Evolutionary conservation across 2,329 filamentous ascomycete genomes (phyloP), one percentile per base, ranked within the genome.

Genomic region (Elsinoe ampelina): DNA sequence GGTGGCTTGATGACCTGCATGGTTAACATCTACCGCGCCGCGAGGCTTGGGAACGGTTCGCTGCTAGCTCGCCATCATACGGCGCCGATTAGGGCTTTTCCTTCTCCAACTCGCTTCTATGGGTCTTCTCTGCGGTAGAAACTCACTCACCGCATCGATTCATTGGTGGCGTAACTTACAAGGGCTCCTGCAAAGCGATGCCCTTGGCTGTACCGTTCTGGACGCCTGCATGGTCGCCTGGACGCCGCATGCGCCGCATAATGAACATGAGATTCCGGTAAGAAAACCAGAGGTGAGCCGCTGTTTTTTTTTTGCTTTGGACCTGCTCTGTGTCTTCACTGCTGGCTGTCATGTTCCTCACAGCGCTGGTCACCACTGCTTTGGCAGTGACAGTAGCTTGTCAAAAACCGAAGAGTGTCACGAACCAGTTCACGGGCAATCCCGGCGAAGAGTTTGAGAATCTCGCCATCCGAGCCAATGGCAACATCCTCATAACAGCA

Each of bases 1-100:
- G 11, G 48, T 52, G 48, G 48, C 48, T 52, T 36, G 45, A 50
- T 32, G 32, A 15, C 26, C 45, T 50, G 45, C 22, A 50, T 50
- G 32, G 19, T 6, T 12, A 32, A 11, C 45, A 35, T 50, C 22
- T 50, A n/a, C 22, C 45, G 22, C 12, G 45, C 45, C 45, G 26
- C 26, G 32, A 35, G 45, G 45, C 45, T 34, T 50, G 45, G 42
- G 32, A 50, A 35, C 22, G 45, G 45, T 35, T 32, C 32, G 26
- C 10, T 22, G n/a, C 19, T 34, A 50, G 45, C 45, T 20, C 22
- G 32, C 45, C 32, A 38, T 52, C 48, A 36, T n/a, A 32, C 34
- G 22, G 48, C 48, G 10, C 5, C 15, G 32, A 12, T 30, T 52
- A 52, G 48, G 48, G 48, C 26, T 35, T 34, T 51, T 17, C 13